These are phyloP conservation scores for Apiospora hydei DNA, from an alignment of 2,329 filamentous ascomycete species.

Conservation along the genomic window DNA sequence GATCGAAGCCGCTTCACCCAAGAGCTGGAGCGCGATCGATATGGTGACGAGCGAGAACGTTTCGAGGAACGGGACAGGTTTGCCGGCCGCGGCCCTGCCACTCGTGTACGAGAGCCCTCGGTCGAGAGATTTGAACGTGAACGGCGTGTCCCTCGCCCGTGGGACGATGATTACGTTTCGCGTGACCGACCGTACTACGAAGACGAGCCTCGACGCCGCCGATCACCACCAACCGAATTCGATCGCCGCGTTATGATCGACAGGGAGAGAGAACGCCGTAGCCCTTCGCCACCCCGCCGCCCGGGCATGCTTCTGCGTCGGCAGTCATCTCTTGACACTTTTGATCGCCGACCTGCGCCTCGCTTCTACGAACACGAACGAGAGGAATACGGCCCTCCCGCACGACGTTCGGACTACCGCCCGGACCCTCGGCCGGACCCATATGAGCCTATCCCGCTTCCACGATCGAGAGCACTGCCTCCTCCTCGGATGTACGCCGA, in stretches of 20 bases:
- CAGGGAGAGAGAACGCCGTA: constrained; percentile 57
- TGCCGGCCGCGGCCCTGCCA: constrained; percentile 47
- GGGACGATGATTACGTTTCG: constrained; percentile 54
- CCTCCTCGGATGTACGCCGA: constrained; percentile 65
- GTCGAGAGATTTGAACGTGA: constrained; percentile 58
- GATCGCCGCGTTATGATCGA: constrained; percentile 64
- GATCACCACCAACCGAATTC: constrained; percentile 52
- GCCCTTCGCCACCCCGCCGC: constrained; percentile 61
- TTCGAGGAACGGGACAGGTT: constrained; percentile 62
- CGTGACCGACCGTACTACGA: constrained; percentile 64
- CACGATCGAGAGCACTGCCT: constrained; percentile 66
- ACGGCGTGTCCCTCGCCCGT: constrained; percentile 49
- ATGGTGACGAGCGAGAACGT: constrained; percentile 59
- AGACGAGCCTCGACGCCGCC: constrained; percentile 53
- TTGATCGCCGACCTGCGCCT: constrained; percentile 74
- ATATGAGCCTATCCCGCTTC: constrained; percentile 72
- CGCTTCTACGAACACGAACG: constrained; percentile 52
- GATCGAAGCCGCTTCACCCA: constrained; percentile 61
- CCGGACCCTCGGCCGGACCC: constrained; percentile 56
- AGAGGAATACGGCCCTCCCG: constrained; percentile 61
- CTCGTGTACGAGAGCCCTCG: constrained; percentile 53
- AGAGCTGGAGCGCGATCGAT: constrained; percentile 54
- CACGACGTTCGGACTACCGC: constrained; percentile 63
- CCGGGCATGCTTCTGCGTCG: constrained; percentile 74
- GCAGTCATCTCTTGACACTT: constrained; percentile 90